Conservation (phyloP, 345 rosid genomes). For the Noccaea bulbosa region DNA sequence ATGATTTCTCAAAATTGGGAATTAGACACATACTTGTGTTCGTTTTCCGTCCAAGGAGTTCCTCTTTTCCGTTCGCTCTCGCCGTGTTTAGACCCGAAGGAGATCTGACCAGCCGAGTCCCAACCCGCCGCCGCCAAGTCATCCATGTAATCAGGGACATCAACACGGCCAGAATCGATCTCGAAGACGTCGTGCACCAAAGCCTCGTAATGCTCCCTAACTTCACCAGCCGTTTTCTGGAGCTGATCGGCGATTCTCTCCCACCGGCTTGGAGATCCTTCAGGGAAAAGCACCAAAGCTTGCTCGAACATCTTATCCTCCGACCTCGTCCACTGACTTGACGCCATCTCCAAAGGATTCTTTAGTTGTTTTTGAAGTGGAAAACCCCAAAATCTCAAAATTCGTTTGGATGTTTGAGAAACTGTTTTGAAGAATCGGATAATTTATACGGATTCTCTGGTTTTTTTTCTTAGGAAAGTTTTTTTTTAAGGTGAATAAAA, state of each 20-base stretch:
- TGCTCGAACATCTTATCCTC: slow-evolving; percentile 80
- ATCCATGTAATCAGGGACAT: slow-evolving; percentile 62
- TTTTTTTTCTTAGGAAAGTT: slow-evolving; percentile 16
- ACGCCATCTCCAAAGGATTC: slow-evolving; percentile 24
- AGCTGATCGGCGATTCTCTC: slow-evolving; percentile 55
- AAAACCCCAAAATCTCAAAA: slow-evolving; percentile 9
- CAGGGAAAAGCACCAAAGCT: slow-evolving; percentile 61
- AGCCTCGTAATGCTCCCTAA: slow-evolving; percentile 59
- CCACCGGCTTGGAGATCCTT: slow-evolving; percentile 69
- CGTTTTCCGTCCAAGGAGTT: slow-evolving; percentile 56
- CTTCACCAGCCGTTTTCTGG: slow-evolving; percentile 54
- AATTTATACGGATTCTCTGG: slow-evolving; percentile 34
- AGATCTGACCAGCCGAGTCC: slow-evolving; percentile 53
- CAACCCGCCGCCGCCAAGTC: slow-evolving; percentile 36
- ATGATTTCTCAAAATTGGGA: background rate
- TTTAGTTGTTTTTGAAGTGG: background rate
- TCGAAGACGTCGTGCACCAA: slow-evolving; percentile 63
- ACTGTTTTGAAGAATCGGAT: slow-evolving; percentile 10
- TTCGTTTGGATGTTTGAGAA: slow-evolving; percentile 26
- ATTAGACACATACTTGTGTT: slow-evolving; percentile 40
- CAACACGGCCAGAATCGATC: slow-evolving; percentile 74
- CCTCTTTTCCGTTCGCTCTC: slow-evolving; percentile 75
- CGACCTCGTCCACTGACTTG: slow-evolving; percentile 56
- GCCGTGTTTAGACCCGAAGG: slow-evolving; percentile 42
- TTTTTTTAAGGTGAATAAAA: background rate